Evolutionary conservation across 2,329 filamentous ascomycete genomes (phyloP).

Genomic region (Aotearoamyces nothofagi): DNA sequence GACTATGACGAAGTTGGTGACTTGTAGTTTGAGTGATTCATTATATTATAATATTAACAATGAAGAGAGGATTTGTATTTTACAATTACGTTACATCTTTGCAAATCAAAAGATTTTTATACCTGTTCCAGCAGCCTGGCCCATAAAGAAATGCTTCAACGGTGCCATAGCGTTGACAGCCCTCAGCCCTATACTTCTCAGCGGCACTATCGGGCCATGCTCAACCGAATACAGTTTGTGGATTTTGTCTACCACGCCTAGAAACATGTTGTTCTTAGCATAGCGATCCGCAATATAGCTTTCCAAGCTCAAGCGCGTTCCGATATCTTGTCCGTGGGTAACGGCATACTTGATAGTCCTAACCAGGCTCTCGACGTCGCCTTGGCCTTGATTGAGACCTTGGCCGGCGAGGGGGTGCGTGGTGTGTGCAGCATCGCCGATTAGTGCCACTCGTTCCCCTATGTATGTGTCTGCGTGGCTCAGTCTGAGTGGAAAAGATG

Average conservation of each 20-base stretch:
- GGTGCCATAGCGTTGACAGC: constrained; percentile 61
- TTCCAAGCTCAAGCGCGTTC: constrained; percentile 63
- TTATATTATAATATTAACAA: too few species aligned
- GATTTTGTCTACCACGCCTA: constrained; percentile 75
- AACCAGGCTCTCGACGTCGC: constrained; percentile 68
- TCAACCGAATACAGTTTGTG: constrained; percentile 83
- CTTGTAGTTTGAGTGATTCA: too few species aligned
- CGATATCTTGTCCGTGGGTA: constrained; percentile 75
- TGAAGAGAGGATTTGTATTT: constrained; percentile 2
- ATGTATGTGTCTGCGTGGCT: constrained; percentile 91
- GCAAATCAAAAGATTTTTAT: constrained; percentile 30
- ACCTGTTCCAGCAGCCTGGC: constrained; percentile 43
- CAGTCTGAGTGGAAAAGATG: constrained; percentile 82
- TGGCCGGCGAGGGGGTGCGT: constrained; percentile 91
- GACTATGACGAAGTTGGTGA: too few species aligned
- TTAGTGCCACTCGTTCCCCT: constrained; percentile 74
- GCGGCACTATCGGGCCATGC: constrained; percentile 63
- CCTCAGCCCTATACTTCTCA: constrained; percentile 62
- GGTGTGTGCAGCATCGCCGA: constrained; percentile 91
- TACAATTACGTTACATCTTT: constrained; percentile 1
- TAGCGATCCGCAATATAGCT: constrained; percentile 71
- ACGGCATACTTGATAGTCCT: constrained; percentile 63
- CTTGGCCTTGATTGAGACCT: constrained; percentile 85
- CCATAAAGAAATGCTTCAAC: constrained; percentile 80
- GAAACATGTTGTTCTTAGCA: constrained; percentile 61